Evolutionary conservation across 2,329 filamentous ascomycete species (phyloP).

Genomic region (Cladosporium sp.): DNA sequence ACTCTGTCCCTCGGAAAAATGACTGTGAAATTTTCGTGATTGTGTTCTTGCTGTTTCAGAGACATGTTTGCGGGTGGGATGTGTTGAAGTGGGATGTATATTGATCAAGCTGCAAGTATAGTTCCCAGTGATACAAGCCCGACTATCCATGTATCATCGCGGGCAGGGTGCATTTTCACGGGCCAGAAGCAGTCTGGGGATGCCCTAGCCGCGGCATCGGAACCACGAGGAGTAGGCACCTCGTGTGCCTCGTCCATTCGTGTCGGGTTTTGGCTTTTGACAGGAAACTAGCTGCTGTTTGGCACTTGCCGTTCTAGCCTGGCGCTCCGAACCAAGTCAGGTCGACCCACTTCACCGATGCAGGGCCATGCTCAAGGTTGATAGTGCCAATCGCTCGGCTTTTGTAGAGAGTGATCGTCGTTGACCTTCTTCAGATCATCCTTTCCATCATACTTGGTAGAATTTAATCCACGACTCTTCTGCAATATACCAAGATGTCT

Average conservation of each 20-base stretch:
- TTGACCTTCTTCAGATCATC: constrained; percentile 1
- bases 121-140: neutral
- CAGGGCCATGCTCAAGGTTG: constrained; percentile 5
- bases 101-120: neutral
- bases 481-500: neutral
- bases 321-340: constrained; percentile 5
- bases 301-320: constrained; percentile 11
- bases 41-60: neutral
- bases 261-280: constrained; percentile 6
- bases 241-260: neutral
- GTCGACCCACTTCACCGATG: constrained; percentile 4
- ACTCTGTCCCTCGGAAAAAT: constrained; percentile 9
- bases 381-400: neutral
- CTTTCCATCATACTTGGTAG: neutral
- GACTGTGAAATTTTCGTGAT: constrained; percentile 10
- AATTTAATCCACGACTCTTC: neutral
- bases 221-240: constrained; percentile 6
- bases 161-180: neutral
- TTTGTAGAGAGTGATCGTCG: neutral
- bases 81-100: neutral
- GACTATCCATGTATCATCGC: neutral
- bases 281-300: constrained; percentile 12
- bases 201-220: constrained; percentile 17
- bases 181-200: neutral
- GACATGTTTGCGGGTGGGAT: neutral